A percentile compares a stretch with the other conserved stretches of the same genome.
phyloP scores from a whole-genome alignment of 1,139 yeast genomes.

The Taphrina deformans region DNA sequence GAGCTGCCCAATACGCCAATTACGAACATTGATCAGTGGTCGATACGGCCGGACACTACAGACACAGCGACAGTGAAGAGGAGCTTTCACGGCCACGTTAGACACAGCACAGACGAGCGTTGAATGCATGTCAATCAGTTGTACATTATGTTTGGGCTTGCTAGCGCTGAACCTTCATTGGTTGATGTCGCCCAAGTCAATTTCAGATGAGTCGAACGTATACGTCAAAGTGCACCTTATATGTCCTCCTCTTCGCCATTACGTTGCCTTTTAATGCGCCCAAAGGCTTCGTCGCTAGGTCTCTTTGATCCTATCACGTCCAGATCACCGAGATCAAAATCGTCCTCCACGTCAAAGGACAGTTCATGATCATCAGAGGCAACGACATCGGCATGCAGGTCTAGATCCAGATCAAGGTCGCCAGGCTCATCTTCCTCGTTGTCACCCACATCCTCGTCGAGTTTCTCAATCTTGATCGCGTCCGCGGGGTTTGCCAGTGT shows the following conservation, averaged over 20 bases:
- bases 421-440: not conserved
- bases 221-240: too few species aligned
- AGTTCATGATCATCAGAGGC: slow-evolving; percentile 1
- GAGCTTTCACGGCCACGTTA: too few species aligned
- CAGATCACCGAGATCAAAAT: not conserved
- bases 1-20: not conserved
- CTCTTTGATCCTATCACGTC: not conserved
- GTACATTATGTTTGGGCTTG: not conserved
- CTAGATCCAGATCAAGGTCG: slow-evolving; percentile 1
- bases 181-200: too few species aligned
- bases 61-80: too few species aligned
- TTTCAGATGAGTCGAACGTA: too few species aligned
- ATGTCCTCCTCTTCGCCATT: not conserved
- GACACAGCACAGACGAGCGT: too few species aligned
- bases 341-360: not conserved
- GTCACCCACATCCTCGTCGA: slow-evolving; percentile 1
- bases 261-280: not conserved
- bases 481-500: not conserved
- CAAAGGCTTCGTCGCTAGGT: not conserved
- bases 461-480: not conserved
- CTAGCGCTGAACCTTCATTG: not conserved
- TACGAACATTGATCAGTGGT: not conserved
- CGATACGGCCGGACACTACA: too few species aligned
- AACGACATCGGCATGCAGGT: slow-evolving; percentile 16
- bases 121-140: not conserved